phyloP scores from a whole-genome alignment of 257 asterid genomes.

The Solanum bulbocastanum region DNA sequence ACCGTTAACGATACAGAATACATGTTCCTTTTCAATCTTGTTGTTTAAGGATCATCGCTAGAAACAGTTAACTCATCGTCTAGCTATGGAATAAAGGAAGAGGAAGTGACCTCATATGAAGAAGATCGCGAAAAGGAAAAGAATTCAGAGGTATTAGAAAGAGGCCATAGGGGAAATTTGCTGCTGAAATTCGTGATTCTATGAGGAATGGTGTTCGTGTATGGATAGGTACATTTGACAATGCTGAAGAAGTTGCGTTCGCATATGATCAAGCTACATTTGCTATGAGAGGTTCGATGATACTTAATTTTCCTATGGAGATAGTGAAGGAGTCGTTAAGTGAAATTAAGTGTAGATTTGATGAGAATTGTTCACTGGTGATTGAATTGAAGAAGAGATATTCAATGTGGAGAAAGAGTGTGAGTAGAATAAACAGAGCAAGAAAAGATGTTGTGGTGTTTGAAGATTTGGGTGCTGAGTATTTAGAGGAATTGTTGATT shows the following conservation, averaged over 20 bases:
- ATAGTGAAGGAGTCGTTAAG: constrained; percentile 45
- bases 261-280: constrained; percentile 32
- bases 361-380: constrained; percentile 61
- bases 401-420: constrained; percentile 32
- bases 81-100: constrained; percentile 16
- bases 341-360: constrained; percentile 39
- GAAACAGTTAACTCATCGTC: not conserved
- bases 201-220: constrained; percentile 63
- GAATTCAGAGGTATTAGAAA: constrained; percentile 56
- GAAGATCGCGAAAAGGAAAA: constrained; percentile 4
- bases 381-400: constrained; percentile 56
- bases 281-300: constrained; percentile 52
- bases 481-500: constrained; percentile 43
- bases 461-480: constrained; percentile 13
- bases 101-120: constrained; percentile 35
- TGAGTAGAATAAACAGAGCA: constrained; percentile 3
- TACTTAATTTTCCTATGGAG: constrained; percentile 62
- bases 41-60: constrained; percentile 20
- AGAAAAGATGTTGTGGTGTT: constrained; percentile 32
- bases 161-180: constrained; percentile 92
- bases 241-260: constrained; percentile 66
- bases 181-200: constrained; percentile 83
- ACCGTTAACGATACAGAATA: constrained; percentile 57
- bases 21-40: constrained; percentile 43
- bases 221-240: too few relatives aligned